Base-by-base conservation (phyloP, 31 red algal genomes). In the Odonthalia washingtoniensis region DNA sequence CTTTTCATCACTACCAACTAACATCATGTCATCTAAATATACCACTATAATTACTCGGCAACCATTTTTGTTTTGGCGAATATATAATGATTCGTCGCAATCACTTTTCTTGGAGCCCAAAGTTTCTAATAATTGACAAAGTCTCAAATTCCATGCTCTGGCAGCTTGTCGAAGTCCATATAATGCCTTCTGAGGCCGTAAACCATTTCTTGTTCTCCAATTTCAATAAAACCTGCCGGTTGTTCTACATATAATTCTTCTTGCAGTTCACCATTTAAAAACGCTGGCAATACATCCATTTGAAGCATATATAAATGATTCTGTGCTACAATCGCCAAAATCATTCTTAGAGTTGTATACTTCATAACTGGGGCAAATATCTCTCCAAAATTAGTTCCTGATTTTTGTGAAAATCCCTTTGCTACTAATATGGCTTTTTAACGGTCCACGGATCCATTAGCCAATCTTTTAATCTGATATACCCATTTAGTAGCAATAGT, bases 171-270 rank as follows among this genome's bases (percentile, higher is more conserved):
- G 70, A 18, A 78, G 6, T 3, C 68, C 75, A 72, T 80, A 70
- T 3, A 86, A 33, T 0, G 89, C 72, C 40, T 80, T 78, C 0
- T 12, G 30, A 31, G 80, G 36, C 18, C 75, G 34, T 43, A 78
- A 2, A 86, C 73, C 12, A 24, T 28, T 39, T 85, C 0, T 2
- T 68, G 37, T 27, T 45, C 60, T n/a, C 70, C 72, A 1, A 31
- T 24, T 17, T 67, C 40, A 46, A 62, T 65, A 65, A 86, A 92
- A 0, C 74, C 89, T 53, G 2, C 43, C 1, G 57, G 70, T 32
- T 80, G 81, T 2, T 92, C 32, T 30, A 85, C 78, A 46, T 92
- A 86, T 2, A 92, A 32, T 61, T 85, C 80, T 81, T 79, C 80
- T 26, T 78, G 63, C 9, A 92, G 74, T 2, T 2, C 62, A 3